A percentile compares a stretch with the other conserved stretches of the same genome.
Evolutionary conservation across 2,329 filamentous ascomycete species (phyloP).

Genomic region (Orbilia brochopaga): DNA sequence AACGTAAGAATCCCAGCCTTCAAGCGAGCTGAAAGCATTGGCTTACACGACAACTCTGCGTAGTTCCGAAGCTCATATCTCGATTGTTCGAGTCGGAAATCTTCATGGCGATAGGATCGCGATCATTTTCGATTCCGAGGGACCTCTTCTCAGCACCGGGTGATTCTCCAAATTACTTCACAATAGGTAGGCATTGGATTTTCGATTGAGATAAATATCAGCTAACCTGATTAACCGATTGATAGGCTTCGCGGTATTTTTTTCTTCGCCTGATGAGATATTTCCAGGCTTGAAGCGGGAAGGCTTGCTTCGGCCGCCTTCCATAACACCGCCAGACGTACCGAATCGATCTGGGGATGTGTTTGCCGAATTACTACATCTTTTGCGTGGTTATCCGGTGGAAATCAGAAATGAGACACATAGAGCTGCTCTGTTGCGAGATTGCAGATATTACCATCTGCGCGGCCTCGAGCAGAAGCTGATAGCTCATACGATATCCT

Average conservation of each 20-base stretch:
- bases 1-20: constrained; percentile 63
- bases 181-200: constrained; percentile 66
- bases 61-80: constrained; percentile 85
- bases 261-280: constrained; percentile 76
- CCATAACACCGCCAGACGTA: constrained; percentile 80
- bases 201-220: constrained; percentile 61
- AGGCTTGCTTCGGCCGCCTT: constrained; percentile 81
- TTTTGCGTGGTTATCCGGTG: constrained; percentile 83
- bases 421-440: constrained; percentile 75
- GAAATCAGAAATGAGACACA: constrained; percentile 77
- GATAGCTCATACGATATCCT: constrained; percentile 76
- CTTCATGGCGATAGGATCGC: constrained; percentile 86
- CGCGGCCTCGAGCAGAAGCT: constrained; percentile 88
- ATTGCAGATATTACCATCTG: constrained; percentile 91
- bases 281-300: constrained; percentile 84
- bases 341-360: constrained; percentile 80
- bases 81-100: constrained; percentile 91
- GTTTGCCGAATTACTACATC: constrained; percentile 80
- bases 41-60: constrained; percentile 45
- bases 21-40: not conserved
- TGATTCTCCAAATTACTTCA: constrained; percentile 95
- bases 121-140: constrained; percentile 86
- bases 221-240: not conserved
- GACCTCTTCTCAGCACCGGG: constrained; percentile 84
- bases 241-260: constrained; percentile 69